Conservation (phyloP, 2,329 filamentous ascomycete species). For the Colletotrichum orbiculare region DNA sequence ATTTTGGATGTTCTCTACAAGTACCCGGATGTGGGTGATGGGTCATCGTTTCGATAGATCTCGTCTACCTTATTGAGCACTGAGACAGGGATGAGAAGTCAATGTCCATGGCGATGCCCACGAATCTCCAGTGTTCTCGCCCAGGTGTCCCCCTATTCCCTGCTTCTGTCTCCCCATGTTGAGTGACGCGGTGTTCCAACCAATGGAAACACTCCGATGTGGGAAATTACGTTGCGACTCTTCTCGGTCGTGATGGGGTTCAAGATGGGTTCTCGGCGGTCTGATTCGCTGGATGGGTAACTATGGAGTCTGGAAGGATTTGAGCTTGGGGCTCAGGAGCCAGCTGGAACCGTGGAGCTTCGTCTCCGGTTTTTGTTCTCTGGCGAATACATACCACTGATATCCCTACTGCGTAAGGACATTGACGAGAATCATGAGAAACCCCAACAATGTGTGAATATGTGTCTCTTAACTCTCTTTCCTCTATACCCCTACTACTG, state of each 20-base stretch:
- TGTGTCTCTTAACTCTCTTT: no score
- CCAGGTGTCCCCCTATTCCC: not conserved
- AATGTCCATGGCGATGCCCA: no score
- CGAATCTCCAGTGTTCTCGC: not conserved
- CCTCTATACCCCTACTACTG: no score
- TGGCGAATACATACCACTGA: no score
- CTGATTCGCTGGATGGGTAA: not conserved
- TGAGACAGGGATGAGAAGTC: not conserved
- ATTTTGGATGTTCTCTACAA: no score
- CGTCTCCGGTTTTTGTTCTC: no score
- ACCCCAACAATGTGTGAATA: no score
- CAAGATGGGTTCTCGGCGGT: not conserved
- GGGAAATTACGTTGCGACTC: slow-evolving; percentile 6
- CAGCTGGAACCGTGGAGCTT: no score
- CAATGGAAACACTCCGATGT: slow-evolving; percentile 16
- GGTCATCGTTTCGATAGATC: not conserved
- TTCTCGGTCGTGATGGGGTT: not conserved
- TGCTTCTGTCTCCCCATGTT: slow-evolving; percentile 4
- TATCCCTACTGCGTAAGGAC: no score
- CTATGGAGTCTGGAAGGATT: not conserved
- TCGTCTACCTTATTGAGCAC: not conserved
- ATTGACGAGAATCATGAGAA: no score
- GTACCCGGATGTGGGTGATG: no score
- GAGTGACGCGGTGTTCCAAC: slow-evolving; percentile 1
- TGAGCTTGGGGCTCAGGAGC: no score